These are phyloP conservation scores for Boehmeria nivea DNA, from an alignment of 306 rosid genomes.

Conservation along the genomic window DNA sequence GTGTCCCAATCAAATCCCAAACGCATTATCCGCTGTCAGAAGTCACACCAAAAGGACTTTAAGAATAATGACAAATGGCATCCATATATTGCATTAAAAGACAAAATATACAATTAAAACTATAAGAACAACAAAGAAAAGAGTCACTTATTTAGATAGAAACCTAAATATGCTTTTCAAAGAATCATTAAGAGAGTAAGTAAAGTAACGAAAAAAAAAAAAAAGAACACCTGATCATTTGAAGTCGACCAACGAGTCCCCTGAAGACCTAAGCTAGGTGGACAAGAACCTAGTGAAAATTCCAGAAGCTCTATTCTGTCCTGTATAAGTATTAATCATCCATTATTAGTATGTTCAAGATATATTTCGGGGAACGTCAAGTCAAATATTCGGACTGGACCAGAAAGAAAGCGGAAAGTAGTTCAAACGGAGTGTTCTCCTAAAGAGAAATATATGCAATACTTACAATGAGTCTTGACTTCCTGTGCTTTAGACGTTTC, in stretches of 20 bases:
- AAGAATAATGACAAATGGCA: constrained; percentile 19
- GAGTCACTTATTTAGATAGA: not conserved
- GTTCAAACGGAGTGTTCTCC: no score
- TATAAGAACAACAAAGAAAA: constrained; percentile 1
- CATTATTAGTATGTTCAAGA: constrained; percentile 8
- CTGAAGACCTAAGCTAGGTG: constrained; percentile 78
- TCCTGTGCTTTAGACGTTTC: constrained; percentile 78
- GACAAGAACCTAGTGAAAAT: constrained; percentile 77
- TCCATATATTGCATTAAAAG: constrained; percentile 11
- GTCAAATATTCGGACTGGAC: constrained; percentile 19
- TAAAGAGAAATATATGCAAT: not conserved
- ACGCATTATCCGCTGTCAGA: constrained; percentile 63
- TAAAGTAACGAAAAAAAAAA: not conserved
- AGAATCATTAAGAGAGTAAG: not conserved
- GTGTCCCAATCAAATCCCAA: constrained; percentile 95
- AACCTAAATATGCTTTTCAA: not conserved
- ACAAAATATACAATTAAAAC: not conserved
- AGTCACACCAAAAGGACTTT: constrained; percentile 19
- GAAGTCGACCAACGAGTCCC: constrained; percentile 85
- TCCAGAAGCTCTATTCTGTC: constrained; percentile 75
- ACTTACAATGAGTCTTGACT: constrained; percentile 77
- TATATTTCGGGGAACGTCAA: constrained; percentile 18
- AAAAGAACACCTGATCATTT: constrained; percentile 67
- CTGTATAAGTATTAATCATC: constrained; percentile 36
- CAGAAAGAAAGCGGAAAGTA: no score